Evolutionary conservation across 257 asterid genomes (phyloP).

Genomic region (Solanum habrochaites): DNA sequence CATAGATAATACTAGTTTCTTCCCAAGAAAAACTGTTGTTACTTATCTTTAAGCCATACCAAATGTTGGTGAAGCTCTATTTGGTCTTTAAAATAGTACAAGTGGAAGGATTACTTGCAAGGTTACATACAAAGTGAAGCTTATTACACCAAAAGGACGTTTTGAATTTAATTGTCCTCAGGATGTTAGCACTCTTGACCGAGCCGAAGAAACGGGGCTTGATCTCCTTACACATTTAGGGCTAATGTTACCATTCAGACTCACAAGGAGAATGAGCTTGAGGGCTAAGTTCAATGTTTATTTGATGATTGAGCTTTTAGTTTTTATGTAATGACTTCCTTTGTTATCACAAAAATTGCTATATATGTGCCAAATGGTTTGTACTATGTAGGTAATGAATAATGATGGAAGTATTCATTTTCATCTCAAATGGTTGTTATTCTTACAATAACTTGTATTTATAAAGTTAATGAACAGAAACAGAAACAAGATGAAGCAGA

Average conservation of each 20-base stretch:
- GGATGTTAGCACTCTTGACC: slow-evolving; percentile 50
- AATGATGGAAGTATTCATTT: too few species aligned
- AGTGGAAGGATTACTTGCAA: slow-evolving; percentile 39
- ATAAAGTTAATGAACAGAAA: too few species aligned
- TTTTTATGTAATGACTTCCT: background rate
- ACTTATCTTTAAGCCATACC: slow-evolving; percentile 27
- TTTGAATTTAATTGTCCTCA: slow-evolving; percentile 23
- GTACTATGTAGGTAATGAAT: too few species aligned
- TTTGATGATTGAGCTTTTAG: background rate
- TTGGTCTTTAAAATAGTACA: slow-evolving; percentile 9
- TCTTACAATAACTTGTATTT: too few species aligned
- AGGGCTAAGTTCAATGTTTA: background rate
- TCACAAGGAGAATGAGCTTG: slow-evolving; percentile 64
- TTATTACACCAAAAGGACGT: slow-evolving; percentile 40
- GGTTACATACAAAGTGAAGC: slow-evolving; percentile 59
- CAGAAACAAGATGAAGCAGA: too few species aligned
- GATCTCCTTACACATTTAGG: slow-evolving; percentile 78
- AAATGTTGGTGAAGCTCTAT: slow-evolving; percentile 4
- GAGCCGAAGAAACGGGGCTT: slow-evolving; percentile 46
- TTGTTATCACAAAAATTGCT: too few species aligned
- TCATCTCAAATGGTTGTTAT: too few species aligned
- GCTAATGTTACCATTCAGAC: slow-evolving; percentile 54
- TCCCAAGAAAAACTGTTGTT: slow-evolving; percentile 9
- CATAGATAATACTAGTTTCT: slow-evolving; percentile 42
- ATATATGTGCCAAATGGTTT: too few species aligned